Conservation (phyloP, 495 filamentous ascomycete species). For the Astrothelium subdiscretum region DNA sequence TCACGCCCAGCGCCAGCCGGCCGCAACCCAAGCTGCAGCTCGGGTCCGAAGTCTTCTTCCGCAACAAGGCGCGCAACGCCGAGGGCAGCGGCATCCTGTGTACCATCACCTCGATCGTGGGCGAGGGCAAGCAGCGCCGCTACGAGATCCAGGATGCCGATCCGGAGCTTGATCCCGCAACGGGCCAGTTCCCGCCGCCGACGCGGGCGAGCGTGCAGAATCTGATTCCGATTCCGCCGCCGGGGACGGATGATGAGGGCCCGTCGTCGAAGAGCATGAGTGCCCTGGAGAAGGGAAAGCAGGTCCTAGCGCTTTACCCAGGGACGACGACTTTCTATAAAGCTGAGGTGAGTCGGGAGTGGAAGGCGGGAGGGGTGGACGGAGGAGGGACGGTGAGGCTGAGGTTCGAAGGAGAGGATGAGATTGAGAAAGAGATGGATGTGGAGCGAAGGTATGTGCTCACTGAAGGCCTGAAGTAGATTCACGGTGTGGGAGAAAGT, state of each 20-base stretch:
- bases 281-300: slow-evolving; percentile 27
- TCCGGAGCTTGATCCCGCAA: slow-evolving; percentile 58
- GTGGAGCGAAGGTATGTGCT: slow-evolving; percentile 31
- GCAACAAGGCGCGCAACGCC: slow-evolving; percentile 56
- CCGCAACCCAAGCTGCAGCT: slow-evolving; percentile 39
- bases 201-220: slow-evolving; percentile 68
- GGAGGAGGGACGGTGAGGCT: slow-evolving; percentile 17
- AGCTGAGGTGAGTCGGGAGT: slow-evolving; percentile 55
- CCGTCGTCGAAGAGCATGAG: slow-evolving; percentile 40
- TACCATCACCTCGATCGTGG: slow-evolving; percentile 69
- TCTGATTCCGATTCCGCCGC: slow-evolving; percentile 70
- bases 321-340: slow-evolving; percentile 97
- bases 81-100: slow-evolving; percentile 79
- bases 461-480: background rate
- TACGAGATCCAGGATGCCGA: slow-evolving; percentile 95
- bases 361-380: slow-evolving; percentile 5
- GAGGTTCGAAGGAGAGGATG: slow-evolving; percentile 32
- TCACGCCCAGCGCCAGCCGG: slow-evolving; percentile 2
- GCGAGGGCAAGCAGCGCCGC: slow-evolving; percentile 71
- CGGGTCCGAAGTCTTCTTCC: slow-evolving; percentile 78
- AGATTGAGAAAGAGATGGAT: slow-evolving; percentile 26
- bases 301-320: slow-evolving; percentile 45
- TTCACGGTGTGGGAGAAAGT: background rate
- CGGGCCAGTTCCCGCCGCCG: slow-evolving; percentile 43
- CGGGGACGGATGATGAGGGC: background rate